Evolutionary conservation across 2,329 filamentous ascomycete genomes (phyloP), one percentile per base, ranked within the genome.

Genomic region (Neopestalotiopsis clavispora): DNA sequence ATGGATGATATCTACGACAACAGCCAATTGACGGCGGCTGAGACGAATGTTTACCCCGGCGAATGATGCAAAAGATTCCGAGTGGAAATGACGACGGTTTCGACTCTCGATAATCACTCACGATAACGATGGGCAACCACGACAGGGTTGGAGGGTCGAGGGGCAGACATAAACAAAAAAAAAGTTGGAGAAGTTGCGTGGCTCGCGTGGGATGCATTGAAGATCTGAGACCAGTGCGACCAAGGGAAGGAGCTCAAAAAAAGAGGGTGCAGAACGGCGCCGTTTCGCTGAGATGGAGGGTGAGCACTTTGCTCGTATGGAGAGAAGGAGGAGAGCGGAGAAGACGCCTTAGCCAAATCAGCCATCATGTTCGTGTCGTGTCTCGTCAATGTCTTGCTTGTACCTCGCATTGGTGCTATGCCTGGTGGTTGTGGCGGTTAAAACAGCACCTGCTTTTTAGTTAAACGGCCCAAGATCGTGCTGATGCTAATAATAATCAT

Each of bases 191-290:
- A 62, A 38, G 34, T 10, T 38, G 45, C 45, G n/a, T 52, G 23
- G 17, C 30, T 62, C 59, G 59, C 59, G 32, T 62, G 32, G 32
- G 34, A 40, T 34, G 32, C 32, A 23, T 62, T 59, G 30, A 62
- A 62, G 59, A 62, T 62, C 32, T 38, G 59, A 59, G 57, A 59
- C 57, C 23, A 59, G 57, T 34, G 23, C 23, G 57, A 59, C 57
- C 57, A 13, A 62, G 34, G 20, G 13, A 20, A 20, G 32, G 30
- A 28, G 23, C 23, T 28, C 23, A 34, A 32, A 28, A 28, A 34
- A 17, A 10, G 28, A 62, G 59, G 30, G 30, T 14, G 30, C 57
- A 59, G 57, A 59, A 62, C 4, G 28, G 30, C 30, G 32, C 30
- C 59, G 23, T 34, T 30, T 30, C 34, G 32, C 9, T 40, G 32